These are phyloP conservation scores for Xylaria nigripes DNA, from an alignment of 495 filamentous ascomycete genomes.

Conservation along the genomic window DNA sequence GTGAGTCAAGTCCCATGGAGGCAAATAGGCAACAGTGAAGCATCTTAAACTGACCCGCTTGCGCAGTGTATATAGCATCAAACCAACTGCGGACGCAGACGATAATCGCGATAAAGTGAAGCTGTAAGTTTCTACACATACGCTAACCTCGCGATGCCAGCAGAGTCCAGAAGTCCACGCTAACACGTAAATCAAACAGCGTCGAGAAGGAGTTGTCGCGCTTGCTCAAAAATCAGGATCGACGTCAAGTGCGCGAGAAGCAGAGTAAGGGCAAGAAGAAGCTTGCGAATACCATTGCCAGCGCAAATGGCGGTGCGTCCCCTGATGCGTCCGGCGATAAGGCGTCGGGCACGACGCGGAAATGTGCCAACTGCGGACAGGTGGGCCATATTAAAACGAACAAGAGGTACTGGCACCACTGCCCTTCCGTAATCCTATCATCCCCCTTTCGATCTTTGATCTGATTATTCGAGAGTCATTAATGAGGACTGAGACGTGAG, in stretches of 20 bases:
- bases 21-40: background rate
- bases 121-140: conserved; percentile 36
- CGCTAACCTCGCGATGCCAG: background rate
- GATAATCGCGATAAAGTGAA: conserved; percentile 45
- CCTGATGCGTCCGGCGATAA: conserved; percentile 43
- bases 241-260: conserved; percentile 82
- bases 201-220: conserved; percentile 70
- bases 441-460: background rate
- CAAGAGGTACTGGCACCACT: conserved; percentile 62
- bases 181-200: conserved; percentile 32
- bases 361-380: conserved; percentile 94
- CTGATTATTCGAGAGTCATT: background rate
- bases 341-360: conserved; percentile 64
- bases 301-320: conserved; percentile 36
- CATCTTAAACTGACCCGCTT: conserved; percentile 4
- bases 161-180: conserved; percentile 31
- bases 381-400: conserved; percentile 99
- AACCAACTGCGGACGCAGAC: conserved; percentile 69
- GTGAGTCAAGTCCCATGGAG: conserved; percentile 34
- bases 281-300: conserved; percentile 35
- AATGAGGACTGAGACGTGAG: background rate
- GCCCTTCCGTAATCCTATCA: conserved; percentile 11
- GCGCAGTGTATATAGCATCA: conserved; percentile 40
- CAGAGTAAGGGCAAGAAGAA: conserved; percentile 56
- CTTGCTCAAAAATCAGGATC: conserved; percentile 82